Percentiles rank a stretch among this genome's conserved stretches.
phyloP scores from a whole-genome alignment of 805 yeast species.

The Komagataella pseudopastoris region DNA sequence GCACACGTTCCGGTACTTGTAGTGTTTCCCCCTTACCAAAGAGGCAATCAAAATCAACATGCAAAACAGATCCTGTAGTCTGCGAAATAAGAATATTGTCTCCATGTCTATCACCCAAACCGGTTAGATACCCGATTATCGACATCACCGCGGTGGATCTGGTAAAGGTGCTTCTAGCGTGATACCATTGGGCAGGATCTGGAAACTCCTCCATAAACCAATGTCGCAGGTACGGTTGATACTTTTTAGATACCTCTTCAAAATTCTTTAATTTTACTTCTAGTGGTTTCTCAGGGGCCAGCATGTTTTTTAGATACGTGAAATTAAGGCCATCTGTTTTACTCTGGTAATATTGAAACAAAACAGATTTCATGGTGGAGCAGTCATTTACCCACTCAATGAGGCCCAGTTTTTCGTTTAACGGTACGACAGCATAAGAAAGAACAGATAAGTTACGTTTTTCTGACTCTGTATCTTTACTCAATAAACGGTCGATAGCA shows the following conservation, averaged over 20 bases:
- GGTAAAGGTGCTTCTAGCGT: slow-evolving; percentile 59
- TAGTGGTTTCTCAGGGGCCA: slow-evolving; percentile 11
- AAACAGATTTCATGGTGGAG: slow-evolving; percentile 53
- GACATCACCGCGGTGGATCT: slow-evolving; percentile 93
- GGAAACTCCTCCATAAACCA: slow-evolving; percentile 89
- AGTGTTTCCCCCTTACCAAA: slow-evolving; percentile 74
- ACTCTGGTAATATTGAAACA: slow-evolving; percentile 17
- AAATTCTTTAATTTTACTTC: slow-evolving; percentile 23
- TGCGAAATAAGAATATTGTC: slow-evolving; percentile 75
- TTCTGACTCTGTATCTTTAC: slow-evolving; percentile 56
- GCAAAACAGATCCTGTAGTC: slow-evolving; percentile 67
- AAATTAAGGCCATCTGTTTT: slow-evolving; percentile 15
- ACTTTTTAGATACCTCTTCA: slow-evolving; percentile 16
- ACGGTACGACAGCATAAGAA: slow-evolving; percentile 80
- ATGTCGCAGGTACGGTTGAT: slow-evolving; percentile 63
- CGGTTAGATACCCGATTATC: slow-evolving; percentile 86
- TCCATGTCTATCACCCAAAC: slow-evolving; percentile 93
- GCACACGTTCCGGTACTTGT: slow-evolving; percentile 84
- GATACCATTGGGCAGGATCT: slow-evolving; percentile 81
- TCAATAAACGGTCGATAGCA: slow-evolving; percentile 64
- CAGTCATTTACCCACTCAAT: slow-evolving; percentile 83
- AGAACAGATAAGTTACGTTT: slow-evolving; percentile 58
- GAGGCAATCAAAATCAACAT: slow-evolving; percentile 93
- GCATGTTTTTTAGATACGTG: slow-evolving; percentile 8
- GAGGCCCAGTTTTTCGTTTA: slow-evolving; percentile 78